Percentiles rank a stretch among this genome's conserved stretches.
These are phyloP conservation scores for Picochlorum sp. DNA, from an alignment of 139 green algal species.

Conservation along the genomic window DNA sequence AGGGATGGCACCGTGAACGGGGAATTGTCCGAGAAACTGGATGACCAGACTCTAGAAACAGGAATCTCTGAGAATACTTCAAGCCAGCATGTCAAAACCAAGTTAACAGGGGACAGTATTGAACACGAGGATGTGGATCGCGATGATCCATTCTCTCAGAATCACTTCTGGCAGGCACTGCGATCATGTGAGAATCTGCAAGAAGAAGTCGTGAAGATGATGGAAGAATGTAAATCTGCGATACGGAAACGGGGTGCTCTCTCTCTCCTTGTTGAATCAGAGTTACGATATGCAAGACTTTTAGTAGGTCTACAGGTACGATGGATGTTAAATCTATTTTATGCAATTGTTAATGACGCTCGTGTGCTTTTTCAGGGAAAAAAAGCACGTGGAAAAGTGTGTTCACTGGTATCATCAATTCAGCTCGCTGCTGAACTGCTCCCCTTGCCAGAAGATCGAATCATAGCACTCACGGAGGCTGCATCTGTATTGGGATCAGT, in stretches of 20 bases:
- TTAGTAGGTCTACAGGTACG: conserved; percentile 37
- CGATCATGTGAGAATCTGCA: conserved; percentile 21
- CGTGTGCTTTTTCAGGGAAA: conserved; percentile 9
- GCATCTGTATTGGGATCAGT: conserved; percentile 51
- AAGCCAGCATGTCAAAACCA: no score
- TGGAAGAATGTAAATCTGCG: conserved; percentile 38
- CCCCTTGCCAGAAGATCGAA: conserved; percentile 41
- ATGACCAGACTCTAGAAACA: no score
- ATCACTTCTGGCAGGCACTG: conserved; percentile 43
- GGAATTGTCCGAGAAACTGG: no score
- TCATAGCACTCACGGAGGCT: conserved; percentile 45
- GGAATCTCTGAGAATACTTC: no score
- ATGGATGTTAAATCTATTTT: neutral
- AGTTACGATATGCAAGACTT: conserved; percentile 53
- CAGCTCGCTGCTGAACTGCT: conserved; percentile 31
- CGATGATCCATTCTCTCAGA: conserved; percentile 30
- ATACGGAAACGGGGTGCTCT: conserved; percentile 43
- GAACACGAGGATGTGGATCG: neutral
- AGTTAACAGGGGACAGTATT: neutral
- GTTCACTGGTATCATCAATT: conserved; percentile 24
- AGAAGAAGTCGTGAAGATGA: conserved; percentile 39
- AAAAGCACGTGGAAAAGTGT: conserved; percentile 27
- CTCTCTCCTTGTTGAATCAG: conserved; percentile 48
- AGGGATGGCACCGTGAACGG: neutral
- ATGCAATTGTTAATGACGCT: neutral